Percentiles rank a stretch among this genome's conserved stretches.
These are phyloP conservation scores for Backusella tuberculispora DNA, from an alignment of 192 early-diverging fungal species.

Conservation along the genomic window DNA sequence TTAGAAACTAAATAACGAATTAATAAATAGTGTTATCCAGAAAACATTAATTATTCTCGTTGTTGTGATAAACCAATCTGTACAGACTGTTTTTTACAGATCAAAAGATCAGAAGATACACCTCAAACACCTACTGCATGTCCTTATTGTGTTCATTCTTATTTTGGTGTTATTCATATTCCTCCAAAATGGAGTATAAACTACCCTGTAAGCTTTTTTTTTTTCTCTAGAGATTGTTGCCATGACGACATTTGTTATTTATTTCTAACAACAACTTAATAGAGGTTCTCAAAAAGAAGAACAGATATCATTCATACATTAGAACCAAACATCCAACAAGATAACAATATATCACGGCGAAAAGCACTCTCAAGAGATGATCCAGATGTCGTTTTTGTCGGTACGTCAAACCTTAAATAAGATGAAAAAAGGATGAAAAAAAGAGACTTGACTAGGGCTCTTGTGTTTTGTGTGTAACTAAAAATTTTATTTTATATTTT, in stretches of 20 bases:
- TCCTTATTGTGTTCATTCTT: constrained; percentile 85
- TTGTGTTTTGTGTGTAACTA: neutral
- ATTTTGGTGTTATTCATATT: constrained; percentile 81
- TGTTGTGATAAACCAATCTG: constrained; percentile 96
- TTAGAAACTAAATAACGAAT: constrained; percentile 41
- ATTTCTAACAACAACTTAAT: neutral
- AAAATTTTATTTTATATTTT: neutral
- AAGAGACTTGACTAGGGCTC: neutral
- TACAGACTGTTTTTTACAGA: constrained; percentile 96
- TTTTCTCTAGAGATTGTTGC: neutral
- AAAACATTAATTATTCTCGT: constrained; percentile 88
- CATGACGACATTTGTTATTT: neutral
- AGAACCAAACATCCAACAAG: neutral
- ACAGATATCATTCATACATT: neutral
- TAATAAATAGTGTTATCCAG: constrained; percentile 71
- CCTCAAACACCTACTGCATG: constrained; percentile 71
- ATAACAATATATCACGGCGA: constrained; percentile 33
- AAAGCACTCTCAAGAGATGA: constrained; percentile 55
- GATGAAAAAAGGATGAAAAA: neutral
- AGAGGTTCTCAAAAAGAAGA: constrained; percentile 7
- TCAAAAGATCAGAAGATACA: constrained; percentile 81
- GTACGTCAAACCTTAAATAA: constrained; percentile 33
- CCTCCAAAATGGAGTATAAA: constrained; percentile 17
- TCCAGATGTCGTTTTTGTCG: constrained; percentile 70
- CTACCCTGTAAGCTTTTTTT: neutral